Conservation (phyloP, 192 early-diverging fungal genomes). For the Coemansia javaensis region DNA sequence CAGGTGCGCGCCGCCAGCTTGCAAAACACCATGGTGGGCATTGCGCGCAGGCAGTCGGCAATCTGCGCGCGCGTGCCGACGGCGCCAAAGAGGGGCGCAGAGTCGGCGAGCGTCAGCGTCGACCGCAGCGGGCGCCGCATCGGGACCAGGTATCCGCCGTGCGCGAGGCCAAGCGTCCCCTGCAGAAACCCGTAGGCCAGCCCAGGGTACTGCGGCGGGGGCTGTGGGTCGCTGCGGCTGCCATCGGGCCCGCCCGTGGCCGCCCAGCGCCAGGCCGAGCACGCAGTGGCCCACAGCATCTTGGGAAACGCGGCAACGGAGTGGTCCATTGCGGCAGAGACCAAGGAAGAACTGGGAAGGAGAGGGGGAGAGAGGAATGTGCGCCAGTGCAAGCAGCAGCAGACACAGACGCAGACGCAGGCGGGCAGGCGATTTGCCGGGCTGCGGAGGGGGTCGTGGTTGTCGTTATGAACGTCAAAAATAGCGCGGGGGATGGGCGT, state of each 20-base stretch:
- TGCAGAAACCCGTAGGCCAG: constrained; percentile 31
- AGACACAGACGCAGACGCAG: no score
- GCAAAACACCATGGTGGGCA: constrained; percentile 23
- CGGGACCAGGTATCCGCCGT: constrained; percentile 22
- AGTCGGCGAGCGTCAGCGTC: constrained; percentile 15
- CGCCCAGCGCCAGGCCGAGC: constrained; percentile 18
- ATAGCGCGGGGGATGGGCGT: no score
- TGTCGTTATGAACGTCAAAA: no score
- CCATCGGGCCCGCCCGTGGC: not conserved
- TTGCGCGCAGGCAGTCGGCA: constrained; percentile 12
- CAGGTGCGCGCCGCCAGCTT: constrained; percentile 4
- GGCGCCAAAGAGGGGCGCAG: constrained; percentile 20
- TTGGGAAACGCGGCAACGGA: not conserved
- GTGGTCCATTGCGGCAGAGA: constrained; percentile 2
- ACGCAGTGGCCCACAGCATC: constrained; percentile 10
- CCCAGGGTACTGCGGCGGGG: constrained; percentile 27
- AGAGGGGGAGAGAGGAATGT: not conserved
- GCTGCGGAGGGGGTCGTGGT: no score
- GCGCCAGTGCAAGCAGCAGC: no score
- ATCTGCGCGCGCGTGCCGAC: constrained; percentile 28
- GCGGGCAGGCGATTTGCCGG: no score
- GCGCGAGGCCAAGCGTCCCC: constrained; percentile 22
- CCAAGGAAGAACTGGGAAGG: not conserved
- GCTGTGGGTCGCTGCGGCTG: not conserved
- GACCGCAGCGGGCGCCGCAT: constrained; percentile 7